Percentiles rank a stretch among this genome's conserved stretches.
phyloP scores from a whole-genome alignment of 2,329 filamentous ascomycete genomes.

The Aspergillus jensenii region DNA sequence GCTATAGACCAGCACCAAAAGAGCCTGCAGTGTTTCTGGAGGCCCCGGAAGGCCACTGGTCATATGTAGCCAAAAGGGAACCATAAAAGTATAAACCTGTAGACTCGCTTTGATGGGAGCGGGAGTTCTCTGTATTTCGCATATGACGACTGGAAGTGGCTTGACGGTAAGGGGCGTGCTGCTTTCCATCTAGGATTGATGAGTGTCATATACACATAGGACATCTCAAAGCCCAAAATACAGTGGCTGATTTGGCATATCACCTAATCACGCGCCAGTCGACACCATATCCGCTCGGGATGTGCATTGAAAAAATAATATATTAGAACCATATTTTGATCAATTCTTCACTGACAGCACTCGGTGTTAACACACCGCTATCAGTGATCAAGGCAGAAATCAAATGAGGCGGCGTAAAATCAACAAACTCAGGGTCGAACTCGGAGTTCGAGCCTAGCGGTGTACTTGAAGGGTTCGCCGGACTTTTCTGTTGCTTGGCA shows the following conservation, averaged over 20 bases:
- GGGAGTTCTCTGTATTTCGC: neutral
- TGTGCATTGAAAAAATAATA: neutral
- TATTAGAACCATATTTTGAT: constrained; percentile 55
- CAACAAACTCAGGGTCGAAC: constrained; percentile 40
- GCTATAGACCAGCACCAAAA: neutral
- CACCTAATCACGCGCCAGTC: neutral
- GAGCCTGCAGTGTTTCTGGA: neutral
- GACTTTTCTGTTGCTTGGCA: constrained; percentile 42
- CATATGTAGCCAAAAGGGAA: neutral
- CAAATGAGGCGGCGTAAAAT: constrained; percentile 58
- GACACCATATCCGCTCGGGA: neutral
- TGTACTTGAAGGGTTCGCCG: constrained; percentile 17
- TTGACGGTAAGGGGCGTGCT: neutral
- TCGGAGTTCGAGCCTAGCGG: constrained; percentile 18
- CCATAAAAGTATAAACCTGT: neutral
- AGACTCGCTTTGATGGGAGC: neutral
- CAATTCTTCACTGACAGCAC: constrained; percentile 65
- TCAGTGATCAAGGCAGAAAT: constrained; percentile 67
- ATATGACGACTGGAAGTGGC: neutral
- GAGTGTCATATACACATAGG: neutral
- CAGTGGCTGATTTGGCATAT: neutral
- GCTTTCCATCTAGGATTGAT: neutral
- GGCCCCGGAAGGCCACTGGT: neutral
- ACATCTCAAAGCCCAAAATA: neutral
- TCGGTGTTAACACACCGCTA: constrained; percentile 62